phyloP scores from a whole-genome alignment of 2,329 filamentous ascomycete genomes.

The Chaetomium strumarium region DNA sequence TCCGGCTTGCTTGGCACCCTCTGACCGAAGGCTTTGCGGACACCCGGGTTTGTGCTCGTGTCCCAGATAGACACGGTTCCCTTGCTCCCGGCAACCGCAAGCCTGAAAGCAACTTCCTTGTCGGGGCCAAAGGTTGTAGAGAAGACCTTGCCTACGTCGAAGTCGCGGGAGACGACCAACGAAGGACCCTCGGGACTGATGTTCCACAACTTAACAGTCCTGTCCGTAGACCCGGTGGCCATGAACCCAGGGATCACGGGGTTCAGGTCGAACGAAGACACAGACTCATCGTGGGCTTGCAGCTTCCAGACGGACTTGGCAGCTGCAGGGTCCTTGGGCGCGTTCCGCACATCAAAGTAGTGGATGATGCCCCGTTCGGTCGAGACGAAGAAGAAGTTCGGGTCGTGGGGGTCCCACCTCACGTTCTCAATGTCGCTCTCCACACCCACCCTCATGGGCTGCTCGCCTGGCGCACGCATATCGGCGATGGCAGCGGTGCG shows the following conservation, averaged over 20 bases:
- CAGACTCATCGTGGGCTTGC: slow-evolving; percentile 88
- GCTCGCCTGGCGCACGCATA: slow-evolving; percentile 85
- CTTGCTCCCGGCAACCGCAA: slow-evolving; percentile 92
- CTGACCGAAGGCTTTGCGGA: slow-evolving; percentile 76
- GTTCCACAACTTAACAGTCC: slow-evolving; percentile 96
- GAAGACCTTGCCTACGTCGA: slow-evolving; percentile 94
- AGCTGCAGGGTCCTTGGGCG: slow-evolving; percentile 63
- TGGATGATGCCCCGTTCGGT: slow-evolving; percentile 90
- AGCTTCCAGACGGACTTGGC: slow-evolving; percentile 90
- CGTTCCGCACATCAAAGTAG: slow-evolving; percentile 79
- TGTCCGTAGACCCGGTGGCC: slow-evolving; percentile 89
- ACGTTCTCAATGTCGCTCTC: slow-evolving; percentile 94
- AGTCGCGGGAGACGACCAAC: slow-evolving; percentile 85
- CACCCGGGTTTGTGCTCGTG: slow-evolving; percentile 83
- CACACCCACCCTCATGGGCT: slow-evolving; percentile 80
- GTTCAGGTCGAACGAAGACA: slow-evolving; percentile 93
- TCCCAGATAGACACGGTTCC: slow-evolving; percentile 93
- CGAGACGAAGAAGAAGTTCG: slow-evolving; percentile 90
- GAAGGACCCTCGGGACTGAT: slow-evolving; percentile 72
- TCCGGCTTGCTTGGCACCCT: slow-evolving; percentile 54
- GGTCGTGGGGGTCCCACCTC: slow-evolving; percentile 86
- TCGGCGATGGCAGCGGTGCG: slow-evolving; percentile 90
- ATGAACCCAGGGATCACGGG: slow-evolving; percentile 84
- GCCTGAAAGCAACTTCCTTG: slow-evolving; percentile 79
- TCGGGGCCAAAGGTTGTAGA: slow-evolving; percentile 87